phyloP scores from a whole-genome alignment of 257 asterid species.

The Solanum clarkiae region DNA sequence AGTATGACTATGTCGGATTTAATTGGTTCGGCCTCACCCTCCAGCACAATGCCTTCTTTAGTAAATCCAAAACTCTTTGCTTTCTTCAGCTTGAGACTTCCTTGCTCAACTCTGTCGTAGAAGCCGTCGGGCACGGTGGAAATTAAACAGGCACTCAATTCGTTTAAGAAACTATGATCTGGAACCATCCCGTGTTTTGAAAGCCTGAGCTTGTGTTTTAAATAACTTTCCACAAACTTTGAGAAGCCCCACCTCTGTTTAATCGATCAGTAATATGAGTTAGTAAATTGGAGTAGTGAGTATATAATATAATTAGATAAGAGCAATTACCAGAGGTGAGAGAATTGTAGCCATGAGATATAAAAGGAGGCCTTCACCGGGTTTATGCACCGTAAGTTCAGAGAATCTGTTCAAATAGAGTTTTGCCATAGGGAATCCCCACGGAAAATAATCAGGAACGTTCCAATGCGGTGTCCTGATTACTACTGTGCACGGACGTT shows the following conservation, averaged over 20 bases:
- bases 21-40: slow-evolving; percentile 8
- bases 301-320: neutral
- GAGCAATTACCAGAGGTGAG: slow-evolving; percentile 31
- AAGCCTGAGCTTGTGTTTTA: slow-evolving; percentile 19
- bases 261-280: neutral
- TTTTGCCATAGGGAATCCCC: slow-evolving; percentile 30
- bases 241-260: slow-evolving; percentile 38
- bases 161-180: slow-evolving; percentile 27
- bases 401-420: slow-evolving; percentile 35
- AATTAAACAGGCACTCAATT: slow-evolving; percentile 15
- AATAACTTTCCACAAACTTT: slow-evolving; percentile 24
- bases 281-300: neutral
- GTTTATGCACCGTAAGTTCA: slow-evolving; percentile 40
- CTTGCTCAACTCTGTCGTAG: slow-evolving; percentile 33
- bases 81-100: slow-evolving; percentile 33
- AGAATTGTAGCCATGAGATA: slow-evolving; percentile 25
- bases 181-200: slow-evolving; percentile 28
- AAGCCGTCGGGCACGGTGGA: slow-evolving; percentile 32
- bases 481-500: slow-evolving; percentile 34
- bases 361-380: slow-evolving; percentile 25
- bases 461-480: slow-evolving; percentile 40
- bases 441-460: slow-evolving; percentile 25
- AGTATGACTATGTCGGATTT: slow-evolving; percentile 28
- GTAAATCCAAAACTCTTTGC: slow-evolving; percentile 17
- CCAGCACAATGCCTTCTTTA: slow-evolving; percentile 21